Evolutionary conservation across 2,329 filamentous ascomycete genomes (phyloP).

Genomic region (Colletotrichum scovillei): DNA sequence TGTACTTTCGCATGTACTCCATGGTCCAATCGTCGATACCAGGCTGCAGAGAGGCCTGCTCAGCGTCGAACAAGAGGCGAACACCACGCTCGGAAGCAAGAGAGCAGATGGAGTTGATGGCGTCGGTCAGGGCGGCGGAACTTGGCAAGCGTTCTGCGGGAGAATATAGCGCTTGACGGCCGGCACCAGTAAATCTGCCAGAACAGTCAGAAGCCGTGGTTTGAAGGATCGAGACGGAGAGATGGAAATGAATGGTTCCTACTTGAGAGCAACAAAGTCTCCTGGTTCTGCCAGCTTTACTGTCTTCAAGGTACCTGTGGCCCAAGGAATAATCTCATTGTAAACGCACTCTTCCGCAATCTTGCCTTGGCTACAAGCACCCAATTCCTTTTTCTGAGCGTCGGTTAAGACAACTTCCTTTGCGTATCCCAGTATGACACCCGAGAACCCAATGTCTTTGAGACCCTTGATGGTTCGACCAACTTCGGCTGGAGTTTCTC

Average conservation of each 20-base stretch:
- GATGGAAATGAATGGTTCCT: constrained; percentile 38
- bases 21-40: constrained; percentile 87
- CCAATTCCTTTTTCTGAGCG: constrained; percentile 58
- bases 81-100: constrained; percentile 77
- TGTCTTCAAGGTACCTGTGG: constrained; percentile 78
- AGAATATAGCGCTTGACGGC: constrained; percentile 75
- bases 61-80: constrained; percentile 84
- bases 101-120: constrained; percentile 80
- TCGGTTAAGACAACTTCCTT: constrained; percentile 80
- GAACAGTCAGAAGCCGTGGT: neutral
- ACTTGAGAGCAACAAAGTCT: constrained; percentile 76
- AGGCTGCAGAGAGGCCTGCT: constrained; percentile 81
- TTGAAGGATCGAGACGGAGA: neutral
- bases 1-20: constrained; percentile 81
- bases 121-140: constrained; percentile 71
- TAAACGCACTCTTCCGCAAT: constrained; percentile 60
- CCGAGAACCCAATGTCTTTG: constrained; percentile 81
- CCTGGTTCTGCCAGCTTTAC: constrained; percentile 74
- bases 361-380: constrained; percentile 56
- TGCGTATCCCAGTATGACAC: constrained; percentile 87
- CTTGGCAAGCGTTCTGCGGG: constrained; percentile 73
- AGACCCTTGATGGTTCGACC: constrained; percentile 71
- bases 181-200: constrained; percentile 81
- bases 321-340: constrained; percentile 78
- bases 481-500: constrained; percentile 78